Evolutionary conservation across 2,329 filamentous ascomycete species (phyloP), one percentile per base, ranked within the genome.

Genomic region (Annulohypoxylon truncatum): DNA sequence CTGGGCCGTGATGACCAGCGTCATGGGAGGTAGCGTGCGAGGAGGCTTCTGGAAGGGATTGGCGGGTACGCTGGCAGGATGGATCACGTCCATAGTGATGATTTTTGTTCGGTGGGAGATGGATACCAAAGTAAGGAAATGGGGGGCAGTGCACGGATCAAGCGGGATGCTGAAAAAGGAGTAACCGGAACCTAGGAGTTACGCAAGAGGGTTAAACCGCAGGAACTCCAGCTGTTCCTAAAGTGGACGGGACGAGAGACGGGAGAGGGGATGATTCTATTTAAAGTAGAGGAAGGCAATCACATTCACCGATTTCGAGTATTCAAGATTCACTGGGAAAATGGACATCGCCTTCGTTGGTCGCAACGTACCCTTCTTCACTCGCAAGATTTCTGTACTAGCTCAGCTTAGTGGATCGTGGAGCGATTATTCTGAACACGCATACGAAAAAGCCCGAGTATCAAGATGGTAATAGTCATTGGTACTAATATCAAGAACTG

Each of bases 1-100:
- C 1, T 76, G 84, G 61, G 71, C 88, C n/a, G 87, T 92, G 81
- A 85, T 88, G 72, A 84, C 82, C 0, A 73, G 71, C 2, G 71
- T 72, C 3, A 62, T 77, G 59, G 79, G 78, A 0, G 76, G 77
- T 0, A 77, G 72, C 13, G 66, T 74, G 8, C 66, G 78, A 33
- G 75, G 75, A 0, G 76, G 75, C 0, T 73, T 77, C 44, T 70
- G 68, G 64, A 74, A 56, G 44, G 72, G 72, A 0, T 3, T 80
- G 4, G 67, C 72, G 20, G 77, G 80, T 64, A 78, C 75, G 9
- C 1, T 81, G 2, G 18, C 81, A 28, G 74, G 72, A 0, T 80
- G 77, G 76, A 66, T 79, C 8, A 71, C 75, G 13, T 28, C 72
- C 8, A 56, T 81, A 1, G 77, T 79, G n/a, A 77, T 80, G 75